Percentiles rank a stretch among this genome's conserved stretches.
phyloP scores from a whole-genome alignment of 2,329 filamentous ascomycete genomes.

The Sordariomycetes sp. region DNA sequence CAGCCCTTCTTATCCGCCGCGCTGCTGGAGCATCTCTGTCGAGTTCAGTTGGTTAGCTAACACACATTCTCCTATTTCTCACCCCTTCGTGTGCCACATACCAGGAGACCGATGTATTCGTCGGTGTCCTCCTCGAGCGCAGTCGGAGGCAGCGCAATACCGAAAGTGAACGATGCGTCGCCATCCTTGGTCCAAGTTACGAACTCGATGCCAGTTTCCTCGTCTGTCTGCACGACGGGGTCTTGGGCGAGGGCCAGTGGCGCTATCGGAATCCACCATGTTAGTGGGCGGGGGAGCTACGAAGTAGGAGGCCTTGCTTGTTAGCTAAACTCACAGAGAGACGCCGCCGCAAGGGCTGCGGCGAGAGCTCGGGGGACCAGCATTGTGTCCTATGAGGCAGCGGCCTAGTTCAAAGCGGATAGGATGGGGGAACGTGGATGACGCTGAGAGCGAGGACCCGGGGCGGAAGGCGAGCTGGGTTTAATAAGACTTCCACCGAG shows the following conservation, averaged over 20 bases:
- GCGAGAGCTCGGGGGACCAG: background rate
- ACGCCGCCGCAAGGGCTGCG: slow-evolving; percentile 3
- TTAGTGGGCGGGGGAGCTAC: background rate
- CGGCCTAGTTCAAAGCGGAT: background rate
- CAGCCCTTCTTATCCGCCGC: slow-evolving; percentile 28
- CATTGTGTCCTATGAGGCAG: slow-evolving; percentile 1
- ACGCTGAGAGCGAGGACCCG: background rate
- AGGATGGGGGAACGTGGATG: background rate
- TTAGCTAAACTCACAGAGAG: background rate
- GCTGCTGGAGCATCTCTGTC: slow-evolving; percentile 5
- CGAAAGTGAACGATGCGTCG: slow-evolving; percentile 24
- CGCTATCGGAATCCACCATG: background rate
- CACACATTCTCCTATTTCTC: slow-evolving; percentile 18
- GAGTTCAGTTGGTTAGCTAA: slow-evolving; percentile 19
- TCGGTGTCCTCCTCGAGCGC: slow-evolving; percentile 32
- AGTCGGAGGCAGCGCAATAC: slow-evolving; percentile 46
- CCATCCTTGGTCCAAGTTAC: background rate
- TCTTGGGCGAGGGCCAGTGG: slow-evolving; percentile 24
- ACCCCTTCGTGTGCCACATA: slow-evolving; percentile 28
- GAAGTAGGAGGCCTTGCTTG: background rate
- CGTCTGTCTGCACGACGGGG: background rate
- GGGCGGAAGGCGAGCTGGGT: background rate
- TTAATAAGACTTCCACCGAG: background rate
- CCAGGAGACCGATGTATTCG: slow-evolving; percentile 50
- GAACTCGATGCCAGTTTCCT: background rate